Conservation (phyloP, 495 filamentous ascomycete species). For the Penicillium macrosclerotiorum region DNA sequence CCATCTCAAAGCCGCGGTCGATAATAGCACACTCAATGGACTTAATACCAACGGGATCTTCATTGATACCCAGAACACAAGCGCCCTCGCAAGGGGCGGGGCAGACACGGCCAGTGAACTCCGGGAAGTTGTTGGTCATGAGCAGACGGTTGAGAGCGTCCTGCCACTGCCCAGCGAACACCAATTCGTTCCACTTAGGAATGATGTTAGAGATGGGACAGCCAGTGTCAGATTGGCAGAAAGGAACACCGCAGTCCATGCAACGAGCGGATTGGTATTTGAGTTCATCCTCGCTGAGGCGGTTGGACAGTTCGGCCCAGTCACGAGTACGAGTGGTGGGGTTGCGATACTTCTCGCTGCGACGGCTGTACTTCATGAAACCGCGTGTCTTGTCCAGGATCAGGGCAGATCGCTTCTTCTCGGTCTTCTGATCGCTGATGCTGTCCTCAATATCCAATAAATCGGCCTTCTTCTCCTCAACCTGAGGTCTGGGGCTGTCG, state of each 20-base stretch:
- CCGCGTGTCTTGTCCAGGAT: conserved; percentile 97
- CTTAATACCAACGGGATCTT: conserved; percentile 98
- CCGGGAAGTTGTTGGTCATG: conserved; percentile 99
- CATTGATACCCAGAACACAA: conserved; percentile 97
- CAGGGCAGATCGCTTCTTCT: conserved; percentile 91
- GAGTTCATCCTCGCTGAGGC: conserved; percentile 92
- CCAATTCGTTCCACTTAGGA: conserved; percentile 96
- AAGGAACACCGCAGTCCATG: conserved; percentile 99
- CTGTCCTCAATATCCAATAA: conserved; percentile 96
- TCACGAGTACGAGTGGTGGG: conserved; percentile 85
- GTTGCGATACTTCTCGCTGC: conserved; percentile 91
- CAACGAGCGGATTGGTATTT: conserved; percentile 98
- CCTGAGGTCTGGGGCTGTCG: conserved; percentile 59
- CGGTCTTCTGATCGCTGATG: conserved; percentile 75
- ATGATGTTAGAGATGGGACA: conserved; percentile 99
- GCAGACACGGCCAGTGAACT: conserved; percentile 98
- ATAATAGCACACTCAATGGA: conserved; percentile 99
- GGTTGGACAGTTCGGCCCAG: conserved; percentile 88
- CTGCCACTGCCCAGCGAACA: conserved; percentile 82
- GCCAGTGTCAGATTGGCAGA: conserved; percentile 96
- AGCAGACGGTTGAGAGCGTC: conserved; percentile 93
- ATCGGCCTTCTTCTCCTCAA: conserved; percentile 68
- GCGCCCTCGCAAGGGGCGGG: conserved; percentile 97
- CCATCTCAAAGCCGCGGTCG: conserved; percentile 98
- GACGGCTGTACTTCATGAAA: conserved; percentile 98